Evolutionary conservation across 2,329 filamentous ascomycete genomes (phyloP).

Genomic region (Fusarium tricinctum): DNA sequence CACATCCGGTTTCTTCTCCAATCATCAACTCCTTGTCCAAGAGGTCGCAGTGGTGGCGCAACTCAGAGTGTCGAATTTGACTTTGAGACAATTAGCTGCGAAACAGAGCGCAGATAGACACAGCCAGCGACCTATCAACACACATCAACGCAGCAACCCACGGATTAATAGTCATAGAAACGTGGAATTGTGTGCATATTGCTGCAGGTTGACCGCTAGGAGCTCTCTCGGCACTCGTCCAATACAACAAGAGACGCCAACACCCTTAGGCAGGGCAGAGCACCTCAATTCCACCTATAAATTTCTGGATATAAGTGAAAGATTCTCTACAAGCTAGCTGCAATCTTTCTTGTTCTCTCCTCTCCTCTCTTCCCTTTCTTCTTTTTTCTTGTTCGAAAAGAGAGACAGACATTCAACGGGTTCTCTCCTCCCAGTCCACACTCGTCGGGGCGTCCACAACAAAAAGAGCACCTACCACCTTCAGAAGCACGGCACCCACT

Average conservation of each 20-base stretch:
- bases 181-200: constrained; percentile 16
- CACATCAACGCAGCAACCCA: not conserved
- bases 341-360: not conserved
- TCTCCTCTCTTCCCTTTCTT: not conserved
- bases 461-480: not conserved
- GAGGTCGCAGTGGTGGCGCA: constrained; percentile 12
- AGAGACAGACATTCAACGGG: not conserved
- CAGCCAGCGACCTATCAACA: not conserved
- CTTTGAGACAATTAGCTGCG: constrained; percentile 1
- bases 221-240: constrained; percentile 9
- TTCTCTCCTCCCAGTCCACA: not conserved
- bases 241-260: not conserved
- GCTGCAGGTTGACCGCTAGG: constrained; percentile 12
- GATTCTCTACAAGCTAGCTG: not conserved
- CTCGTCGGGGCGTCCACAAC: constrained; percentile 1
- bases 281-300: constrained; percentile 10
- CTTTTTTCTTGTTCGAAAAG: not conserved
- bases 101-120: not conserved
- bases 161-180: constrained; percentile 16
- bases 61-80: constrained; percentile 15
- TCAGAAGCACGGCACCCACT: constrained; percentile 3
- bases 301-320: not conserved
- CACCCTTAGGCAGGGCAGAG: constrained; percentile 4
- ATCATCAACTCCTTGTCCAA: constrained; percentile 2
- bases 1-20: not conserved